Evolutionary conservation across 331 rosid species (phyloP), one percentile per base, ranked within the genome.

Genomic region (Spiraea crenata): DNA sequence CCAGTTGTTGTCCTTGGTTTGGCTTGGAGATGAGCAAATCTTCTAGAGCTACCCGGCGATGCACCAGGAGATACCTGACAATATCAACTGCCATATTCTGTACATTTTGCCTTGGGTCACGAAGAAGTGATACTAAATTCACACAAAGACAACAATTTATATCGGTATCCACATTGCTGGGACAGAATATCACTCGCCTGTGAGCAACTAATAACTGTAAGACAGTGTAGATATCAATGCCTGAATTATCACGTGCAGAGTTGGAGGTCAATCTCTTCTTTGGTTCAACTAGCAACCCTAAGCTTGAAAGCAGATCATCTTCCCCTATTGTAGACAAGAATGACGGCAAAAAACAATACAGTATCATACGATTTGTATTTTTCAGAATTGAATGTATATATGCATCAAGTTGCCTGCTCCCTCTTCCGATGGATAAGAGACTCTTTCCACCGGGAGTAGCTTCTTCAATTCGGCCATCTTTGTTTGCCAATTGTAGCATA

Each of bases 401-500:
- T 61, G 96, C 96, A 87, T 95, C 99, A 73, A 95, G 98, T 76
- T 89, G 99, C 75, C 89, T 87, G 81, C 79, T 89, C 76, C 98
- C 99, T 86, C 99, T 88, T 71, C 86, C 76, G 79, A 95, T 88
- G 64, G 98, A 89, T 69, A 95, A 85, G 57, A 95, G 91, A 55
- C 99, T 85, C 81, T 88, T 95, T 81, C 93, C 99, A 65, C 79
- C 75, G 44, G 96, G 96, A 73, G 96, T 76, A 69, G 93, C 93
- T 86, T 85, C 99, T 86, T 92, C 98, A 87, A 95, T 88, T 72
- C 90, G 91, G 65, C 99, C 99, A 79, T 92, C 96, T 86, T 95
- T 95, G 80, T 95, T 95, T 77, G 93, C 91, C 84, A 95, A 78
- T 79, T 95, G 99, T 83, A 95, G 74, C 99, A 95, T 95, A 73